phyloP scores from a whole-genome alignment of 371 early-diverging fungal genomes.

The Lichtheimia ornata region DNA sequence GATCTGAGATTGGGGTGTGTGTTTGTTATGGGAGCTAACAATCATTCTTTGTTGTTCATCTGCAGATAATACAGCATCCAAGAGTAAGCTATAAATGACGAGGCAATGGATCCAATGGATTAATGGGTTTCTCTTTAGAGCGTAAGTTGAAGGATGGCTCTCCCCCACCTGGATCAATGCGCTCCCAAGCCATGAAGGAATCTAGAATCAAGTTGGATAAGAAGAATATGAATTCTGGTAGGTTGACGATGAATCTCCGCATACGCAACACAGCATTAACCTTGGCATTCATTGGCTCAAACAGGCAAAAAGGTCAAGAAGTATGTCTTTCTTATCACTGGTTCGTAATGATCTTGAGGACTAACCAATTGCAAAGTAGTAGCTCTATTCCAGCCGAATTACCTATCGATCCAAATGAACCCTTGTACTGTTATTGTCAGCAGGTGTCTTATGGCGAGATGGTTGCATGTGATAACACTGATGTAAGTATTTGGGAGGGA shows the following conservation, averaged over 20 bases:
- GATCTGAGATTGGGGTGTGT: neutral
- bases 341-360: no score
- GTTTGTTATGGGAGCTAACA: neutral
- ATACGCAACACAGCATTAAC: no score
- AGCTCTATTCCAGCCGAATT: conserved; percentile 61
- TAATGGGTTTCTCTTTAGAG: conserved; percentile 6
- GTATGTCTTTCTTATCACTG: neutral
- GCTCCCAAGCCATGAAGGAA: conserved; percentile 35
- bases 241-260: conserved; percentile 1
- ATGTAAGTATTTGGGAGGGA: conserved; percentile 54
- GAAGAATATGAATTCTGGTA: conserved; percentile 24
- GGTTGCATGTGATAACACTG: conserved; percentile 95
- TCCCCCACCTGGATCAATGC: conserved; percentile 24
- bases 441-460: conserved; percentile 97
- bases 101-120: no score
- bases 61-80: no score
- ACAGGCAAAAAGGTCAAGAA: conserved; percentile 16
- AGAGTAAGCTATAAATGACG: no score
- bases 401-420: conserved; percentile 94
- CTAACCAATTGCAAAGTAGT: neutral
- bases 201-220: conserved; percentile 29
- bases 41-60: no score
- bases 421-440: conserved; percentile 92
- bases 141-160: conserved; percentile 25
- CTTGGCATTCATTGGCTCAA: neutral